Percentiles rank a stretch among this genome's conserved stretches.
Conservation (phyloP, 495 filamentous ascomycete species). For the Lasiosphaeria hispida region DNA sequence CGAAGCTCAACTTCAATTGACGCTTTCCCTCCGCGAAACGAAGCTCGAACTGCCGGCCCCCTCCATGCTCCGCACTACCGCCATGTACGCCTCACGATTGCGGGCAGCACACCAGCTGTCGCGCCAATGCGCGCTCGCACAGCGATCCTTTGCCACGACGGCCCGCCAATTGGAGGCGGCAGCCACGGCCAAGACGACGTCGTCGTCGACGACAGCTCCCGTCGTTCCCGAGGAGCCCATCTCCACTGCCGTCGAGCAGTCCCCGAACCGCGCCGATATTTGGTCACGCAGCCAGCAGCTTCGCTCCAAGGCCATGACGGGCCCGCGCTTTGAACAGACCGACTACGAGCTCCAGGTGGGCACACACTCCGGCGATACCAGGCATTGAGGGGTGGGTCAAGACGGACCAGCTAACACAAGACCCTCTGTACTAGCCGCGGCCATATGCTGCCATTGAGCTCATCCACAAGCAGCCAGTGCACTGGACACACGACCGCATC, state of each 20-base stretch:
- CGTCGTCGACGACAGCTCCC: constrained; percentile 46
- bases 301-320: constrained; percentile 77
- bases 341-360: constrained; percentile 85
- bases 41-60: constrained; percentile 2
- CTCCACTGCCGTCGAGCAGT: constrained; percentile 66
- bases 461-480: constrained; percentile 92
- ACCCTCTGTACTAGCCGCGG: constrained; percentile 60
- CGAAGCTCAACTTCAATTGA: constrained; percentile 20
- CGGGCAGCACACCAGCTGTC: constrained; percentile 36
- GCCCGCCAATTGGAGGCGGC: constrained; percentile 37
- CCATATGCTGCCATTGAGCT: constrained; percentile 88
- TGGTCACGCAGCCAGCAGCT: constrained; percentile 86
- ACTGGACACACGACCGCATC: constrained; percentile 77
- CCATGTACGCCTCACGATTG: constrained; percentile 57
- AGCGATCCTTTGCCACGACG: constrained; percentile 37
- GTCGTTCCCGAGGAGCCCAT: constrained; percentile 52
- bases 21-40: constrained; percentile 1
- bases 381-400: not conserved
- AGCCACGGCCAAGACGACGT: constrained; percentile 56
- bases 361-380: constrained; percentile 11
- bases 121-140: constrained; percentile 29
- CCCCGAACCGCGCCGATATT: constrained; percentile 75
- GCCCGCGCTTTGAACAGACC: constrained; percentile 95
- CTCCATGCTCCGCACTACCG: constrained; percentile 22
- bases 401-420: not conserved